phyloP scores from a whole-genome alignment of 148 eudicot genomes.

The Euryodendron excelsum region DNA sequence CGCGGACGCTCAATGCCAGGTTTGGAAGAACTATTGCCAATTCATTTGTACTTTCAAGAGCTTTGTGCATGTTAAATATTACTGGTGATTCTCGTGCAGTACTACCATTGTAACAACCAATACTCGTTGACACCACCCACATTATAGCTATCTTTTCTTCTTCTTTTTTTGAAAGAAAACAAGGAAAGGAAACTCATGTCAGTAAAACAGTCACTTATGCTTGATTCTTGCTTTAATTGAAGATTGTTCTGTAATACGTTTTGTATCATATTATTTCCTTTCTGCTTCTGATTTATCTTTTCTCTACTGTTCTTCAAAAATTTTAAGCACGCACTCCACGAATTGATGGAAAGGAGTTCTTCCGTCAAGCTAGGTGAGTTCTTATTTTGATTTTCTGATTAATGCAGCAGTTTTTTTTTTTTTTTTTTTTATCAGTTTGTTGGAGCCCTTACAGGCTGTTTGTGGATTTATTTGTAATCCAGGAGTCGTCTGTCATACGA shows the following conservation, averaged over 20 bases:
- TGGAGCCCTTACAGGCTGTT: neutral
- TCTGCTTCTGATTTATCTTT: constrained; percentile 9
- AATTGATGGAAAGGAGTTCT: constrained; percentile 89
- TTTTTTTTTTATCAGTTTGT: neutral
- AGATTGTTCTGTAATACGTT: neutral
- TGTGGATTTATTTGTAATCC: constrained; percentile 18
- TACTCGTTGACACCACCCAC: neutral
- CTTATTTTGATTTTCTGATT: neutral
- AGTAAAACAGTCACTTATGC: neutral
- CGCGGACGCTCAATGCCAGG: constrained; percentile 68
- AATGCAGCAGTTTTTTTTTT: neutral
- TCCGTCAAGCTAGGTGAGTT: constrained; percentile 81
- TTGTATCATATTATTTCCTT: neutral
- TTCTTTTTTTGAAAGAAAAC: neutral
- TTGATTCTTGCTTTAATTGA: neutral
- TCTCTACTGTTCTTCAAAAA: constrained; percentile 10
- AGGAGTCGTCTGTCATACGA: constrained; percentile 93
- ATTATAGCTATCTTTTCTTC: neutral
- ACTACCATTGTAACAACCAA: neutral
- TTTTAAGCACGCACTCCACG: constrained; percentile 67
- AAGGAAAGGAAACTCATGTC: too few species aligned
- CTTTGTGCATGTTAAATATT: constrained; percentile 7
- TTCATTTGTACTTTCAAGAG: neutral
- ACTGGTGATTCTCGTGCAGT: neutral
- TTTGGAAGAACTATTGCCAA: constrained; percentile 20